Conservation (phyloP, 345 rosid genomes). For the Salix dunnii region DNA sequence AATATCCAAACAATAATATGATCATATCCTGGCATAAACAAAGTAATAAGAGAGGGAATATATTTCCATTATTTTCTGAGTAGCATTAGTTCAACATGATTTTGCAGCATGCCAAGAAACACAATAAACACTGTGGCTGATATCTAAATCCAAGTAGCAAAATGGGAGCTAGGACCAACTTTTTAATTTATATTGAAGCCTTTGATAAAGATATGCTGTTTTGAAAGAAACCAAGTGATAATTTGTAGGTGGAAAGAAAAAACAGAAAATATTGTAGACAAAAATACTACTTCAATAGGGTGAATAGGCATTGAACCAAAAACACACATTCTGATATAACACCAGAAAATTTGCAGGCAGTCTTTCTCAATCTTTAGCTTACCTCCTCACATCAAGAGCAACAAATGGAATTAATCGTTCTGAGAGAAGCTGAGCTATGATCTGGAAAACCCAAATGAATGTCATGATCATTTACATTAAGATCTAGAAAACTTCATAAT, state of each 20-base stretch:
- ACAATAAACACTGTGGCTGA: neutral
- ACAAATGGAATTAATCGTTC: slow-evolving; percentile 95
- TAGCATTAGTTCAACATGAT: neutral
- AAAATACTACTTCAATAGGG: neutral
- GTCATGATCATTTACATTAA: slow-evolving; percentile 3
- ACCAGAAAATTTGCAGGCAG: neutral
- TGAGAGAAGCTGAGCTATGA: slow-evolving; percentile 97
- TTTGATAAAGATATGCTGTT: neutral
- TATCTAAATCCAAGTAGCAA: neutral
- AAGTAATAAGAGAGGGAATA: neutral
- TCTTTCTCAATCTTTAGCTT: slow-evolving; percentile 12
- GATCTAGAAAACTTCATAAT: neutral
- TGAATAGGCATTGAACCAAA: neutral
- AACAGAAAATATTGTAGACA: neutral
- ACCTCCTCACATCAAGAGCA: slow-evolving; percentile 97
- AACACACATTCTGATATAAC: neutral
- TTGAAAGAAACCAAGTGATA: neutral
- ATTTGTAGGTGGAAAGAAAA: neutral
- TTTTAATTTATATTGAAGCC: neutral
- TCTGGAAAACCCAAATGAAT: slow-evolving; percentile 46
- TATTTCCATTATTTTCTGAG: neutral
- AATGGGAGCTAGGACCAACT: neutral
- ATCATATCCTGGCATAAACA: neutral
- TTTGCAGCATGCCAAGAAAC: neutral
- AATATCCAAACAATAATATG: neutral